Conservation (phyloP, 2,329 filamentous ascomycete genomes). For the Aspergillus phoenicis region DNA sequence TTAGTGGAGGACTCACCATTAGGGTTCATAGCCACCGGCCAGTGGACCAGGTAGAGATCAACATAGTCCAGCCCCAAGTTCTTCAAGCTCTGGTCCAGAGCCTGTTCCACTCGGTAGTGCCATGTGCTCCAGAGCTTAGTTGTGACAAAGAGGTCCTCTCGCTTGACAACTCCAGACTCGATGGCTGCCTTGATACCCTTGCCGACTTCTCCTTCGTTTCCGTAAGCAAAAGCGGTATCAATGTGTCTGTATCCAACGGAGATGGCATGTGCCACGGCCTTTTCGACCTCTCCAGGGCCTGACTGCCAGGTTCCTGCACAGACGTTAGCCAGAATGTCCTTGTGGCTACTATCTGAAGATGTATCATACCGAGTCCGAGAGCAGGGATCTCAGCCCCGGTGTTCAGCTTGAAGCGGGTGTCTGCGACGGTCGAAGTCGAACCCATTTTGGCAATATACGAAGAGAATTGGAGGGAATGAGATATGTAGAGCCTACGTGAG, state of each 20-base stretch:
- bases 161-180: slow-evolving; percentile 66
- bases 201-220: slow-evolving; percentile 78
- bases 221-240: slow-evolving; percentile 43
- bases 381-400: slow-evolving; percentile 65
- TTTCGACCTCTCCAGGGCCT: slow-evolving; percentile 59
- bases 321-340: background rate
- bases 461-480: background rate
- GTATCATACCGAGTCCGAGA: slow-evolving; percentile 60
- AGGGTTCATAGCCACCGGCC: slow-evolving; percentile 77
- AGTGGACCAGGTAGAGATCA: slow-evolving; percentile 81
- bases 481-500: too few relatives aligned
- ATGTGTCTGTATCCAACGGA: slow-evolving; percentile 46
- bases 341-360: background rate
- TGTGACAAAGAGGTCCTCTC: slow-evolving; percentile 79
- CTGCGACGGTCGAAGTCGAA: slow-evolving; percentile 33
- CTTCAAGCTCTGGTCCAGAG: slow-evolving; percentile 72
- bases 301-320: slow-evolving; percentile 66
- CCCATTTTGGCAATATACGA: slow-evolving; percentile 4
- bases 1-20: slow-evolving; percentile 53
- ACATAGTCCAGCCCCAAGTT: slow-evolving; percentile 77
- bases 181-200: slow-evolving; percentile 74
- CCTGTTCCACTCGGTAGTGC: slow-evolving; percentile 68
- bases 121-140: slow-evolving; percentile 86
- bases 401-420: slow-evolving; percentile 64
- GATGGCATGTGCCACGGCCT: slow-evolving; percentile 62